Evolutionary conservation across 345 rosid species (phyloP).

Genomic region (Crucihimalaya himalaica): DNA sequence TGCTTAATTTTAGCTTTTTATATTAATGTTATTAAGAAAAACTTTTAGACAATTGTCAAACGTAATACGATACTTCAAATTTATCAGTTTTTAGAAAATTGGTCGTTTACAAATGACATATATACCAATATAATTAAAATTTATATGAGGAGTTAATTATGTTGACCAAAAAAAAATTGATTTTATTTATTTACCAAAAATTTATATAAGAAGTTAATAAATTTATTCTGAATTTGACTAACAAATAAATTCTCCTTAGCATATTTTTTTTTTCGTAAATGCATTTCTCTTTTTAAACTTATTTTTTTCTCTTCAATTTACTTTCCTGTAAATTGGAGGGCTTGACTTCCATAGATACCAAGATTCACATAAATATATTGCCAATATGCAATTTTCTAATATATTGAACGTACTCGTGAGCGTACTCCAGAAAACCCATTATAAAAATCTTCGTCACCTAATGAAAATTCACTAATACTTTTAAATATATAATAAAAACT

Average conservation of each 20-base stretch:
- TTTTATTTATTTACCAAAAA: neutral
- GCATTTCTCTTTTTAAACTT: neutral
- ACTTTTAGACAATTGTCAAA: neutral
- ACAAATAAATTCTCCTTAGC: neutral
- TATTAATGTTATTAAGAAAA: neutral
- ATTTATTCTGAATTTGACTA: neutral
- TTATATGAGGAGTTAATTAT: neutral
- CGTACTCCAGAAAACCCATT: neutral
- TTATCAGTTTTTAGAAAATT: no score
- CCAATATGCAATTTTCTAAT: neutral
- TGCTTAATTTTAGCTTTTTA: neutral
- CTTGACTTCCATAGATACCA: neutral
- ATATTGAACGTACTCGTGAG: neutral
- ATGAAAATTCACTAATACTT: neutral
- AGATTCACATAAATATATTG: neutral
- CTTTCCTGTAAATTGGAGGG: neutral
- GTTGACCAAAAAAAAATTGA: neutral
- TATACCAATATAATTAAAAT: neutral
- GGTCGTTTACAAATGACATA: neutral
- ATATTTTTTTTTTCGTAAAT: neutral
- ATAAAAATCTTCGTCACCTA: neutral
- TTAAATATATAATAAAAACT: neutral
- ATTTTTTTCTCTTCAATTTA: neutral
- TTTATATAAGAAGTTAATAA: neutral
- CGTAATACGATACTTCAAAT: neutral